A percentile compares a stretch with the other conserved stretches of the same genome.
Conservation (phyloP, 345 rosid species). For the Ceriops zippeliana region DNA sequence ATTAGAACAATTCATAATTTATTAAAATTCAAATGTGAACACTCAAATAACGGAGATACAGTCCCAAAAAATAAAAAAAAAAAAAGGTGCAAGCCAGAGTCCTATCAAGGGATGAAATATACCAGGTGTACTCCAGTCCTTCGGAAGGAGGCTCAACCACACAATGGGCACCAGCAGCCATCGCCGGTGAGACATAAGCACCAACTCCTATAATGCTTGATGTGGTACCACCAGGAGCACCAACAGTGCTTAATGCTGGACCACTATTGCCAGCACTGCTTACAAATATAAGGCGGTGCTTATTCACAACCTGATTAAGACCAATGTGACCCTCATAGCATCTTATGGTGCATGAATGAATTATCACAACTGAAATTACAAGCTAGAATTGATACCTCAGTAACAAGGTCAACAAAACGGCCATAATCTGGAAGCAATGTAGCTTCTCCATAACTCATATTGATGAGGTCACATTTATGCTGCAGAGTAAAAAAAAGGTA, state of each 20-base stretch:
- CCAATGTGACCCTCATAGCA: conserved; percentile 14
- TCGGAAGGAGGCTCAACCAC: conserved; percentile 91
- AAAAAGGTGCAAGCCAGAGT: conserved; percentile 6
- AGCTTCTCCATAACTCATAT: conserved; percentile 96
- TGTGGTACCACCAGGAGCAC: conserved; percentile 99
- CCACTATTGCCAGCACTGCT: conserved; percentile 99
- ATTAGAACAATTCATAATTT: conserved; percentile 21
- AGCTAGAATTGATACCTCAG: conserved; percentile 57
- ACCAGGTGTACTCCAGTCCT: conserved; percentile 98
- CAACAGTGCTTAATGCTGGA: conserved; percentile 91
- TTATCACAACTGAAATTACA: conserved; percentile 4
- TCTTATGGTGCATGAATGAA: conserved; percentile 20
- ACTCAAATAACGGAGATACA: neutral
- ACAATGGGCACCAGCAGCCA: conserved; percentile 95
- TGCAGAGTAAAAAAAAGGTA: conserved; percentile 28
- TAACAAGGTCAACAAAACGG: conserved; percentile 90
- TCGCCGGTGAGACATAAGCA: conserved; percentile 96
- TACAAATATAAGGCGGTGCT: conserved; percentile 77
- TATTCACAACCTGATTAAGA: conserved; percentile 70
- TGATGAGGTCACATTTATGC: conserved; percentile 98
- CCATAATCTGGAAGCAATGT: conserved; percentile 89
- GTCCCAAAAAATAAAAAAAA: neutral
- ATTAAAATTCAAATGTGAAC: conserved; percentile 20
- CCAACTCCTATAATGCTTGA: conserved; percentile 96
- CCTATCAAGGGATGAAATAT: conserved; percentile 18